Evolutionary conservation across 2,329 filamentous ascomycete species (phyloP).

Genomic region (Fusarium transvaalense): DNA sequence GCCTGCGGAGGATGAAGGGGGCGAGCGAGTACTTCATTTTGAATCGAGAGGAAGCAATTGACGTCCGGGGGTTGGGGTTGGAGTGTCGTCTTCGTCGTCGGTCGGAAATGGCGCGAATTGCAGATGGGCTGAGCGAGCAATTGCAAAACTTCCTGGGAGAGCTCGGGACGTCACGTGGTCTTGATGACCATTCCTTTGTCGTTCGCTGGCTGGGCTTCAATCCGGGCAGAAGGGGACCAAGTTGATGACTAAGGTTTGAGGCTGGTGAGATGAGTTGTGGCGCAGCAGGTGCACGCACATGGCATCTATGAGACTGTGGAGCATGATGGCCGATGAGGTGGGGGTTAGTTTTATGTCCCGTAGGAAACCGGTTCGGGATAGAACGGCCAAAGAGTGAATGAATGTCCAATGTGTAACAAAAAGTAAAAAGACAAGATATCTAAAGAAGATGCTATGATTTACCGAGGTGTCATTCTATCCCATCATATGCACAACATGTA

Average conservation of each 20-base stretch:
- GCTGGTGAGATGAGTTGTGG: not conserved
- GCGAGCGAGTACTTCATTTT: conserved; percentile 79
- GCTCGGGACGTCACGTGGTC: conserved; percentile 54
- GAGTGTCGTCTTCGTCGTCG: conserved; percentile 42
- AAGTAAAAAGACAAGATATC: not conserved
- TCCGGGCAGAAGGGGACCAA: conserved; percentile 33
- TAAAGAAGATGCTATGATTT: not conserved
- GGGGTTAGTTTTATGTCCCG: conserved; percentile 39
- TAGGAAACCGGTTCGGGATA: conserved; percentile 44
- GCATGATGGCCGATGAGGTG: conserved; percentile 29
- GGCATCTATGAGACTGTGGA: conserved; percentile 6
- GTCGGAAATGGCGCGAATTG: conserved; percentile 53
- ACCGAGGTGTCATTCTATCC: not conserved
- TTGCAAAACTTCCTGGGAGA: conserved; percentile 50
- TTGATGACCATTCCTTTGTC: conserved; percentile 48
- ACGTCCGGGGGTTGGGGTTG: conserved; percentile 37
- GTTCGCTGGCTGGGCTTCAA: conserved; percentile 39
- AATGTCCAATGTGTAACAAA: conserved; percentile 4
- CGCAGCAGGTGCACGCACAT: not conserved
- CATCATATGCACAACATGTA: not conserved
- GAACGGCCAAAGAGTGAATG: conserved; percentile 32
- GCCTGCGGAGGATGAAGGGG: conserved; percentile 83
- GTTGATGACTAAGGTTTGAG: conserved; percentile 14
- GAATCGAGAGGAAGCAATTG: conserved; percentile 45
- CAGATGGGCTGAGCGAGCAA: conserved; percentile 50